phyloP scores from a whole-genome alignment of 805 yeast genomes.

The Dipodascopsis uninucleata region DNA sequence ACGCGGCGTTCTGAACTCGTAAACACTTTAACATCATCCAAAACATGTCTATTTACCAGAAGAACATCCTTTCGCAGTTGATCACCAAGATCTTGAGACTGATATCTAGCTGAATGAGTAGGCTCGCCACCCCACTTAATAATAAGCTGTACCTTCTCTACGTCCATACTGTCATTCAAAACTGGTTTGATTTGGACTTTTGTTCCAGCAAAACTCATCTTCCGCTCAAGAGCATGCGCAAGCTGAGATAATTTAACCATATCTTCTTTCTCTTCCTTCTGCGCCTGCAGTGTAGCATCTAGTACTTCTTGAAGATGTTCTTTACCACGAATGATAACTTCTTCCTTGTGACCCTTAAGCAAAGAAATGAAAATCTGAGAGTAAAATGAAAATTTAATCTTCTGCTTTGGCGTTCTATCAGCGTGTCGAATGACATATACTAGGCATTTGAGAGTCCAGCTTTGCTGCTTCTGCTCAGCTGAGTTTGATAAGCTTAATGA shows the following conservation, averaged over 20 bases:
- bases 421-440: constrained; percentile 94
- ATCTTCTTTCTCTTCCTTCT: constrained; percentile 70
- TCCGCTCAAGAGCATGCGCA: constrained; percentile 80
- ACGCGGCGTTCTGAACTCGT: constrained; percentile 96
- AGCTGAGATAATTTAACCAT: constrained; percentile 69
- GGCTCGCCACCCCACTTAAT: constrained; percentile 99
- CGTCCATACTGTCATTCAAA: constrained; percentile 51
- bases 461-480: constrained; percentile 65
- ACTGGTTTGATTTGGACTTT: constrained; percentile 94
- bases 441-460: constrained; percentile 94
- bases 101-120: constrained; percentile 93
- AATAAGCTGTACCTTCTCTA: constrained; percentile 93
- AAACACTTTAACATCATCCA: constrained; percentile 79
- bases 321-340: constrained; percentile 88
- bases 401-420: constrained; percentile 97
- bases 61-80: constrained; percentile 90
- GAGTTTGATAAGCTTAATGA: constrained; percentile 36
- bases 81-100: constrained; percentile 92
- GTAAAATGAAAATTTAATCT: constrained; percentile 90
- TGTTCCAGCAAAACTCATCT: constrained; percentile 89
- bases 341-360: constrained; percentile 91
- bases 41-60: constrained; percentile 75
- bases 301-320: constrained; percentile 81
- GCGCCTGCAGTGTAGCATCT: constrained; percentile 75
- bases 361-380: constrained; percentile 81